These are phyloP conservation scores for Candida pini DNA, from an alignment of 805 yeast genomes.

Conservation along the genomic window DNA sequence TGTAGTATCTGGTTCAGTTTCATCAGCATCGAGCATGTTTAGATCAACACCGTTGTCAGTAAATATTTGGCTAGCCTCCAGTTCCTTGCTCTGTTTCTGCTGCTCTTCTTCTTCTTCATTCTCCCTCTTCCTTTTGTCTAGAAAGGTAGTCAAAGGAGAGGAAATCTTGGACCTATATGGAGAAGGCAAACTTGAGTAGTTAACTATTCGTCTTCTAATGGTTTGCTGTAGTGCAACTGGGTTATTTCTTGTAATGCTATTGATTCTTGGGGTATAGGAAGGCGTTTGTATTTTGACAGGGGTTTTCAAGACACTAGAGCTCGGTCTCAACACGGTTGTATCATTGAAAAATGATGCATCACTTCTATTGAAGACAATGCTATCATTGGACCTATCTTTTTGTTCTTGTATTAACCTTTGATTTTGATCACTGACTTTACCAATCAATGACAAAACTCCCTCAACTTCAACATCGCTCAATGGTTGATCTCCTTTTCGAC, in stretches of 20 bases:
- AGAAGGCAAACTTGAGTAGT: slow-evolving; percentile 23
- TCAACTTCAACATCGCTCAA: slow-evolving; percentile 70
- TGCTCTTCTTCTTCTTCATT: slow-evolving; percentile 3
- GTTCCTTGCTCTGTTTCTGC: background rate
- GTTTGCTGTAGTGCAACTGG: slow-evolving; percentile 12
- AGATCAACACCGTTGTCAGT: slow-evolving; percentile 14
- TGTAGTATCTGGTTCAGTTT: slow-evolving; percentile 2
- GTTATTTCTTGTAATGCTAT: slow-evolving; percentile 9
- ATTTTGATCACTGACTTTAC: slow-evolving; percentile 31
- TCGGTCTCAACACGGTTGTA: slow-evolving; percentile 20
- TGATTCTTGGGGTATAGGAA: slow-evolving; percentile 18
- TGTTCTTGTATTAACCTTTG: slow-evolving; percentile 7
- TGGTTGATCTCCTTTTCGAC: slow-evolving; percentile 69
- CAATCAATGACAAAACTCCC: slow-evolving; percentile 65
- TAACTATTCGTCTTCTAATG: slow-evolving; percentile 25
- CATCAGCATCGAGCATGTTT: slow-evolving; percentile 10
- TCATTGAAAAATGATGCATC: slow-evolving; percentile 7
- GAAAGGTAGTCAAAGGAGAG: slow-evolving; percentile 23
- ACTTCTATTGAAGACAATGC: slow-evolving; percentile 5
- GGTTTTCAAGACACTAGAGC: slow-evolving; percentile 12
- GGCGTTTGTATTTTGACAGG: slow-evolving; percentile 23
- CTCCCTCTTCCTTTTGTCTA: slow-evolving; percentile 14
- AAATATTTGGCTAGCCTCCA: slow-evolving; percentile 1
- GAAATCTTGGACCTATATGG: slow-evolving; percentile 22
- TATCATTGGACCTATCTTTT: slow-evolving; percentile 1